Conservation (phyloP, 768 basidiomycete species). For the Trametes elegans region DNA sequence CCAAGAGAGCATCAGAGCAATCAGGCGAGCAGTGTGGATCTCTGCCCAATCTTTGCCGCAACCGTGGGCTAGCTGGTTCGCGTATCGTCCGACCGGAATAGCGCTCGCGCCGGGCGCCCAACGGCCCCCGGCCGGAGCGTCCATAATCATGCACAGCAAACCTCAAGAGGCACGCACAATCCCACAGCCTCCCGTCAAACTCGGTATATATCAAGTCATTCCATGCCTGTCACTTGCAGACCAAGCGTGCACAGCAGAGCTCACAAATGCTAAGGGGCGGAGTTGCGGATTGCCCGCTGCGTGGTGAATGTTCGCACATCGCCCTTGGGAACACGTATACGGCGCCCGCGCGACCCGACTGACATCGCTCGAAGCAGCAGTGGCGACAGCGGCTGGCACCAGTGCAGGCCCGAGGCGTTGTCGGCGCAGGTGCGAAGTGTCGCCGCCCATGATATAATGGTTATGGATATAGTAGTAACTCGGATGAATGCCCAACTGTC, state of each 20-base stretch:
- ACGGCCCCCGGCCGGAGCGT: slow-evolving; percentile 1
- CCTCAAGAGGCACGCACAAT: background rate
- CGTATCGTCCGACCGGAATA: no score
- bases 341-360: background rate
- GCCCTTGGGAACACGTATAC: background rate
- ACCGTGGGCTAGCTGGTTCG: no score
- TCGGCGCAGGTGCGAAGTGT: background rate
- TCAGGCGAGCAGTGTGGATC: background rate
- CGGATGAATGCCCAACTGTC: background rate
- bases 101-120: background rate
- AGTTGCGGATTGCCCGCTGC: background rate
- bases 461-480: background rate
- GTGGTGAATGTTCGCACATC: background rate
- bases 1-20: slow-evolving; percentile 2
- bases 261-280: background rate
- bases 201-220: slow-evolving; percentile 10
- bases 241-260: background rate
- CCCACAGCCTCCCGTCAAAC: slow-evolving; percentile 11
- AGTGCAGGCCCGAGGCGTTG: background rate
- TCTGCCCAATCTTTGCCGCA: background rate
- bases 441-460: background rate
- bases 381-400: background rate
- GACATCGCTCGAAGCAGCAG: background rate
- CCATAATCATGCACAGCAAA: slow-evolving; percentile 9
- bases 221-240: background rate